These are phyloP conservation scores for Zymoseptoria pseudotritici DNA, from an alignment of 2,329 filamentous ascomycete species.

Conservation along the genomic window DNA sequence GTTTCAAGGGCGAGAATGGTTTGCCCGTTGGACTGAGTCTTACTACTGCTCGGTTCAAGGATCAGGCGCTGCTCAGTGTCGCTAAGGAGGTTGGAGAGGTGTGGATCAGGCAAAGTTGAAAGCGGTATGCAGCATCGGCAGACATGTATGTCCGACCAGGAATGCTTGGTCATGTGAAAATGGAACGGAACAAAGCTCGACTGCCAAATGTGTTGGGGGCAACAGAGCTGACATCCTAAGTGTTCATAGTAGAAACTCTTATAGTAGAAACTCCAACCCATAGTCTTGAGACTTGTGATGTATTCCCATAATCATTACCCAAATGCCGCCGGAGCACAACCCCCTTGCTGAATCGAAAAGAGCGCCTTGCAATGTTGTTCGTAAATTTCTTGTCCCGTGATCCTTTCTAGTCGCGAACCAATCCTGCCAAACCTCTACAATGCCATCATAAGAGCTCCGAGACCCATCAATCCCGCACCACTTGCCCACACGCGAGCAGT, in stretches of 20 bases:
- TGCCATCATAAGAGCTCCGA: slow-evolving; percentile 16
- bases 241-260: too few species aligned
- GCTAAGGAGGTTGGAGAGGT: slow-evolving; percentile 36
- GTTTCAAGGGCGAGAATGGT: slow-evolving; percentile 49
- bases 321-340: not conserved
- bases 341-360: not conserved
- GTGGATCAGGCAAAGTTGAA: slow-evolving; percentile 14
- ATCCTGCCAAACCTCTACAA: slow-evolving; percentile 4
- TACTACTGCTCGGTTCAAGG: slow-evolving; percentile 41
- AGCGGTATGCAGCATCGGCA: not conserved
- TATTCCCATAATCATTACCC: not conserved
- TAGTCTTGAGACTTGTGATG: too few species aligned
- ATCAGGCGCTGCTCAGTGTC: slow-evolving; percentile 37
- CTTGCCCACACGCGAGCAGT: slow-evolving; percentile 43
- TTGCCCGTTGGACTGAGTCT: slow-evolving; percentile 55
- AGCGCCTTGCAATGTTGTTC: not conserved
- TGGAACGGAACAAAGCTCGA: not conserved
- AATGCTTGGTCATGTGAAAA: not conserved
- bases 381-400: not conserved
- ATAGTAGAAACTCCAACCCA: too few species aligned
- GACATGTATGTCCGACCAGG: too few species aligned
- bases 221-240: not conserved
- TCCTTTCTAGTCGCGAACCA: not conserved
- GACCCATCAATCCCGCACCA: slow-evolving; percentile 31
- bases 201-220: not conserved